Conservation (phyloP, 805 yeast species). For the Millerozyma acaciae region DNA sequence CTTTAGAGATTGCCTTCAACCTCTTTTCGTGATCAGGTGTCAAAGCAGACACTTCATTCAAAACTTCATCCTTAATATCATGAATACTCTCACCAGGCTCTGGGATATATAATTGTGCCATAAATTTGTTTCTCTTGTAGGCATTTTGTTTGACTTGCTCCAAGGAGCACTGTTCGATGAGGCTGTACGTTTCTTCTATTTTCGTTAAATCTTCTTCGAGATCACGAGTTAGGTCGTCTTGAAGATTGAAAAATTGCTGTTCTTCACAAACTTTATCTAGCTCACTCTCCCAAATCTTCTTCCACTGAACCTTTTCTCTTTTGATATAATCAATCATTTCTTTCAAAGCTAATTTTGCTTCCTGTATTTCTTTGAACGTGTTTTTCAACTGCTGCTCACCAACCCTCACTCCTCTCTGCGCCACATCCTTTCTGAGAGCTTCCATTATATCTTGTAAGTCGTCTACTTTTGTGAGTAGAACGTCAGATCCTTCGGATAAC, state of each 20-base stretch:
- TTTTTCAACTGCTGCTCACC: constrained; percentile 65
- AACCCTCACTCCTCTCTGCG: constrained; percentile 83
- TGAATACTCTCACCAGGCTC: constrained; percentile 62
- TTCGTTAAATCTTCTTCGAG: constrained; percentile 75
- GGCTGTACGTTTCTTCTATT: constrained; percentile 74
- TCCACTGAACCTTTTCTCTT: constrained; percentile 81
- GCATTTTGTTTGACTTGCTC: constrained; percentile 67
- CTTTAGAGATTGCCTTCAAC: constrained; percentile 82
- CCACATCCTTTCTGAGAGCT: constrained; percentile 84
- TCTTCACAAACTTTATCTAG: constrained; percentile 88
- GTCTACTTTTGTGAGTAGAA: constrained; percentile 73
- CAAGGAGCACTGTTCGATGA: constrained; percentile 76
- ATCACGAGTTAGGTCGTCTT: constrained; percentile 80
- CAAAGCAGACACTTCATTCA: constrained; percentile 73
- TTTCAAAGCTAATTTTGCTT: constrained; percentile 51
- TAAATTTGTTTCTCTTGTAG: constrained; percentile 33
- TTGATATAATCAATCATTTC: constrained; percentile 58
- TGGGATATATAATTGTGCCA: constrained; percentile 45
- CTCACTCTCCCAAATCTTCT: constrained; percentile 87
- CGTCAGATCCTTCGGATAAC: constrained; percentile 74
- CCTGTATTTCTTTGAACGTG: constrained; percentile 60
- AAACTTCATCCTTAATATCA: constrained; percentile 67
- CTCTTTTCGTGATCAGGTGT: constrained; percentile 82
- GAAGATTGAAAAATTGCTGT: constrained; percentile 86
- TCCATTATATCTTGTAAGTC: constrained; percentile 91